phyloP scores from a whole-genome alignment of 2,329 filamentous ascomycete genomes.

The Scedosporium dehoogii region DNA sequence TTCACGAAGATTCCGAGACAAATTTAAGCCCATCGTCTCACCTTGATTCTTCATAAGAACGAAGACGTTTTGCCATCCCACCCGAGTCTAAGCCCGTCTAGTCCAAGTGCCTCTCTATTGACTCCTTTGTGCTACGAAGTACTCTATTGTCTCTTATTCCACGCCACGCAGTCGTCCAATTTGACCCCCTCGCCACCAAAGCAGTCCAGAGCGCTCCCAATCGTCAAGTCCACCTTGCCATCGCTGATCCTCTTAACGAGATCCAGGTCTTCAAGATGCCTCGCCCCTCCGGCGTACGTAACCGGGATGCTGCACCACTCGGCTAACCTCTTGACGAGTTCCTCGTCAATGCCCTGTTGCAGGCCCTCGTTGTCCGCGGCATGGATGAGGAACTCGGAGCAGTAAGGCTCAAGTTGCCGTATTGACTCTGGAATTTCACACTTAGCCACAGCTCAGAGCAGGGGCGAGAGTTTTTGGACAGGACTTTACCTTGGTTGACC shows the following conservation, averaged over 20 bases:
- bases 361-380: slow-evolving; percentile 94
- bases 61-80: neutral
- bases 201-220: slow-evolving; percentile 91
- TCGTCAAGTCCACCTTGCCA: slow-evolving; percentile 84
- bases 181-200: slow-evolving; percentile 83
- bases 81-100: neutral
- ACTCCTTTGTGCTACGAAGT: too few species aligned
- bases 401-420: slow-evolving; percentile 72
- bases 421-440: slow-evolving; percentile 57
- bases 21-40: neutral
- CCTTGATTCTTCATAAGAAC: neutral
- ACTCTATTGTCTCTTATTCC: slow-evolving; percentile 55
- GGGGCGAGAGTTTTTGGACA: neutral
- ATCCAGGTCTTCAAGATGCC: slow-evolving; percentile 71
- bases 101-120: slow-evolving; percentile 19
- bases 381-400: slow-evolving; percentile 93
- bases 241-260: slow-evolving; percentile 67
- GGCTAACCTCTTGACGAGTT: slow-evolving; percentile 65
- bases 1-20: neutral
- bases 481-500: slow-evolving; percentile 62
- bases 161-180: slow-evolving; percentile 80
- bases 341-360: slow-evolving; percentile 81
- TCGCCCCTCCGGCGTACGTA: slow-evolving; percentile 92
- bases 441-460: neutral
- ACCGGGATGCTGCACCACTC: slow-evolving; percentile 87